These are phyloP conservation scores for Eucalyptus urophylla DNA, from an alignment of 345 rosid species.

Conservation along the genomic window DNA sequence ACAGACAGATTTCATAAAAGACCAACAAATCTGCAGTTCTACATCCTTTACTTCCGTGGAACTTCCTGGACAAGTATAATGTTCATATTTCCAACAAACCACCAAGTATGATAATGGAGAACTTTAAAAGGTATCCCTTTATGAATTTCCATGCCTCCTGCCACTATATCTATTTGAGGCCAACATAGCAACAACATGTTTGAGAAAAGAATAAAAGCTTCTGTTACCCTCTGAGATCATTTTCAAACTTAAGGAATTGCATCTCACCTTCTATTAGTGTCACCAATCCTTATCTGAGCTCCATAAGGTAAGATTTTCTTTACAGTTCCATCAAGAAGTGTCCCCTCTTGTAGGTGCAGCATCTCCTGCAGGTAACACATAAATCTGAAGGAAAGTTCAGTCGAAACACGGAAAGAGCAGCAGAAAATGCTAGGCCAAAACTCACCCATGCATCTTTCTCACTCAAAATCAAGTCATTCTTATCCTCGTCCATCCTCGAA, in stretches of 20 bases:
- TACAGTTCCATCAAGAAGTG: constrained; percentile 80
- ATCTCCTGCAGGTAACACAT: constrained; percentile 40
- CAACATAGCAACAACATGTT: background rate
- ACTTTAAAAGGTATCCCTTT: background rate
- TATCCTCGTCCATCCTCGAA: constrained; percentile 51
- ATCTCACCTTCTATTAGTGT: constrained; percentile 68
- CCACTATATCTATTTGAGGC: background rate
- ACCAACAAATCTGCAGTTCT: background rate
- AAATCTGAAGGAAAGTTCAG: background rate
- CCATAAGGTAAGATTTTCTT: constrained; percentile 72
- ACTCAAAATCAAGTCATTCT: constrained; percentile 70
- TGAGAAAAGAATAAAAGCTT: background rate
- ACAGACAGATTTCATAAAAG: background rate
- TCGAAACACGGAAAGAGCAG: background rate
- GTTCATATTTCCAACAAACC: background rate
- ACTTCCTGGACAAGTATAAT: background rate
- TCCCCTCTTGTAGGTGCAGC: constrained; percentile 69
- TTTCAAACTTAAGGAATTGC: background rate
- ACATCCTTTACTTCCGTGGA: background rate
- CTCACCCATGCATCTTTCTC: constrained; percentile 83
- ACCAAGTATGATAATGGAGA: background rate
- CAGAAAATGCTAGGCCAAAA: background rate
- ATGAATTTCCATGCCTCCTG: background rate
- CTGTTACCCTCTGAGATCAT: background rate
- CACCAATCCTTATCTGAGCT: constrained; percentile 78